Base-by-base conservation (phyloP, 2,329 filamentous ascomycete species). In the Calonectria naviculata region DNA sequence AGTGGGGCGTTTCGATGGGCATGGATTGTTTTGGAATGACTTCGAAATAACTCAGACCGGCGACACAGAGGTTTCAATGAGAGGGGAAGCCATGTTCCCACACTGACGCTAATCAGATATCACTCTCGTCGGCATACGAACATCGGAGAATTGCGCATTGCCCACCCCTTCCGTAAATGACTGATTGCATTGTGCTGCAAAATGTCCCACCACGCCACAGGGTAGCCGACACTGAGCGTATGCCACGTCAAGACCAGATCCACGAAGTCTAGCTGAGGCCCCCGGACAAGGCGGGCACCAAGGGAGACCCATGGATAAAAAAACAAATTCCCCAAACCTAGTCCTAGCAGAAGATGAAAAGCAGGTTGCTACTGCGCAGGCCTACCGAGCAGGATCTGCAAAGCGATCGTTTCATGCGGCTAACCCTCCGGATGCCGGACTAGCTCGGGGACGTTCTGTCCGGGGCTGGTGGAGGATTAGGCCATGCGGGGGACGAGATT, bases 341-440 rank as follows among this genome's bases (percentile, higher is more conserved):
- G 24, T 3, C 46, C 24, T 17, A 24, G 24, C 21, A 36, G 34
- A 38, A 58, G 52, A 58, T 21, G 21, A 58, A 12, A 58, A 58
- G 52, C 52, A 58, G 52, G 31, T 58, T 36, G 52, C 31, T 19
- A 28, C n/a, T 38, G 52, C 31, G 34, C 52, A 36, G 52, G 24
- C 52, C 38, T 36, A 58, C 31, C 34, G 52, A 58, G 52, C 52
- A 58, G 52, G 52, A 58, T 58, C 52, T 58, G 52, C 52, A 58
- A 24, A 58, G 52, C 52, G 52, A 58, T 58, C 52, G 52, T 58
- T 58, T 58, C 52, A 58, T 61, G 56, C 26, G 36, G 56, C 56
- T 61, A 61, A 61, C 38, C 12, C 36, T 61, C 56, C 56, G 38
- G 56, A 61, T 61, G 36, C 56, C 56, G 56, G 38, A 44, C 56